Conservation (phyloP, 2,329 filamentous ascomycete genomes). For the Trichoderma guizhouense region DNA sequence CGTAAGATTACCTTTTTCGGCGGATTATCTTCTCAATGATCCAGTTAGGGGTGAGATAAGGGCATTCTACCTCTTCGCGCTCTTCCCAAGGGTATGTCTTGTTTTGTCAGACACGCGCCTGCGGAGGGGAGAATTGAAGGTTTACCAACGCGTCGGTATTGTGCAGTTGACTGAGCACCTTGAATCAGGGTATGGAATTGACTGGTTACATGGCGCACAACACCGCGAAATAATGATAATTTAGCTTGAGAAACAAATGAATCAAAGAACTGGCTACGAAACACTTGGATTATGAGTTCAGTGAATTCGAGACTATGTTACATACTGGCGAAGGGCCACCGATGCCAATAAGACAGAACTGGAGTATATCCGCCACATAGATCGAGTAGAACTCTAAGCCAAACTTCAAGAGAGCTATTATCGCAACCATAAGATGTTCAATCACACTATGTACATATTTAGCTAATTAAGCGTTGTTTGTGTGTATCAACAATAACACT, state of each 20-base stretch:
- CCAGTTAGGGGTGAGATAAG: rapidly evolving
- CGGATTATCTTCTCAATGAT: background rate
- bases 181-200: background rate
- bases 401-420: no score
- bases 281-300: no score
- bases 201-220: background rate
- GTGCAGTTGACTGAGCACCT: background rate
- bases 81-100: background rate
- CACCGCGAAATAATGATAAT: background rate
- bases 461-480: background rate
- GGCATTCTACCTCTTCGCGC: background rate
- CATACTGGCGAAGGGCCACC: no score
- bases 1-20: background rate
- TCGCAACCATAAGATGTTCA: background rate
- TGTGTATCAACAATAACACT: background rate
- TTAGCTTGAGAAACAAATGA: background rate
- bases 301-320: no score
- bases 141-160: background rate
- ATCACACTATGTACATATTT: background rate
- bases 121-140: background rate
- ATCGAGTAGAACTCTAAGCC: no score
- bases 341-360: no score
- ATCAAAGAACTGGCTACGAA: no score
- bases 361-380: no score
- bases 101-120: background rate